Conservation (phyloP, 441 rosid genomes). For the Melastoma candidum region DNA sequence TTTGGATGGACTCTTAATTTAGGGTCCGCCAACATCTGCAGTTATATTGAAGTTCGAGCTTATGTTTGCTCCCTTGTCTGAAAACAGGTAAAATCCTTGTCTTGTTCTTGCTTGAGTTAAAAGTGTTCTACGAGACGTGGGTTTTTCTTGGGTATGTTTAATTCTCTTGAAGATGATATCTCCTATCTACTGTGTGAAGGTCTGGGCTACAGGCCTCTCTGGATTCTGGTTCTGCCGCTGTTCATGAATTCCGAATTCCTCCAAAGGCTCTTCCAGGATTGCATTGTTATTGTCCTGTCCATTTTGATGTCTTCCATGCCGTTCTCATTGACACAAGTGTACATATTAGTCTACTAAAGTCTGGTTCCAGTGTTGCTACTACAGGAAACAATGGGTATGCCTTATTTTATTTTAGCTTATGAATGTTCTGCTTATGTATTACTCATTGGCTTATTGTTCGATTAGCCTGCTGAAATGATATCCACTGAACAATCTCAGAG, state of each 20-base stretch:
- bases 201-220: constrained; percentile 37
- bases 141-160: neutral
- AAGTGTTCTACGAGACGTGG: neutral
- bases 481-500: too few species aligned
- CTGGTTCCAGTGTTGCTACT: constrained; percentile 34
- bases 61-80: constrained; percentile 50
- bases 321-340: constrained; percentile 78
- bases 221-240: constrained; percentile 48
- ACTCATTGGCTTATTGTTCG: constrained; percentile 1
- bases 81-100: constrained; percentile 25
- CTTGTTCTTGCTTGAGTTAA: neutral
- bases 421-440: neutral
- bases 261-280: constrained; percentile 85
- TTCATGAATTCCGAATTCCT: constrained; percentile 89
- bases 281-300: constrained; percentile 92
- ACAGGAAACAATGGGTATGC: constrained; percentile 55
- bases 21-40: constrained; percentile 71
- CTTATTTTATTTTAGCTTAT: constrained; percentile 11
- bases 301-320: constrained; percentile 73
- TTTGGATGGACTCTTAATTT: neutral
- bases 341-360: constrained; percentile 57
- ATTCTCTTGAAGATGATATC: constrained; percentile 7
- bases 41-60: constrained; percentile 89
- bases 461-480: too few species aligned
- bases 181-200: constrained; percentile 26